phyloP scores from a whole-genome alignment of 2,329 filamentous ascomycete species.

The Botryotinia convoluta region DNA sequence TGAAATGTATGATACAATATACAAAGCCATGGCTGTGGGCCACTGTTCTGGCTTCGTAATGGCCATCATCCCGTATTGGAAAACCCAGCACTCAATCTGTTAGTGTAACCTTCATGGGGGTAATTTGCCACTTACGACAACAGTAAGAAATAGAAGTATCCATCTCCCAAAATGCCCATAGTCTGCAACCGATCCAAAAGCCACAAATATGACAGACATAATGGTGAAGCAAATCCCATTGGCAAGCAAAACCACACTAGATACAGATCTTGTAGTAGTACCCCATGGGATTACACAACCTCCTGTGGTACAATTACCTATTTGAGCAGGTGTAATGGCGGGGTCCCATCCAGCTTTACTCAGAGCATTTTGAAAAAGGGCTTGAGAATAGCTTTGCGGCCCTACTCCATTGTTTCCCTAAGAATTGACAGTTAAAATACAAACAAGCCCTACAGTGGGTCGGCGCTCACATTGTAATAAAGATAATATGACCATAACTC shows the following conservation, averaged over 20 bases:
- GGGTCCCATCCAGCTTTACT: conserved; percentile 42
- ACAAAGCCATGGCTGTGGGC: conserved; percentile 43
- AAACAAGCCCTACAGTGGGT: neutral
- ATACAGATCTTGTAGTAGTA: conserved; percentile 40
- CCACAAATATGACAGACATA: conserved; percentile 45
- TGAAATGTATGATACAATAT: conserved; percentile 42
- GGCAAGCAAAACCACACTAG: conserved; percentile 43
- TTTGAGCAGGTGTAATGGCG: conserved; percentile 33
- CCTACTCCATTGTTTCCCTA: conserved; percentile 45
- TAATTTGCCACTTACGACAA: conserved; percentile 30
- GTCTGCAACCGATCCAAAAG: conserved; percentile 43
- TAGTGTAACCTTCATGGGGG: neutral
- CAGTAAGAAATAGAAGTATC: conserved; percentile 42
- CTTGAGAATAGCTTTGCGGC: conserved; percentile 43
- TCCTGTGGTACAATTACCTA: conserved; percentile 30
- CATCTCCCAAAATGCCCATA: conserved; percentile 44
- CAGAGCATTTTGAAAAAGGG: conserved; percentile 44
- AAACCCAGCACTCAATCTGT: conserved; percentile 39
- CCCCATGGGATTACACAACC: conserved; percentile 44
- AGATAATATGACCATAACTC: conserved; percentile 46
- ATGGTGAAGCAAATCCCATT: conserved; percentile 44
- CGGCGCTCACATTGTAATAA: conserved; percentile 41
- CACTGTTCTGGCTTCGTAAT: conserved; percentile 41
- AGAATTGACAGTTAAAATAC: conserved; percentile 5
- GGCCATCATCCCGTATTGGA: conserved; percentile 44